Percentiles rank a stretch among this genome's conserved stretches.
Evolutionary conservation across 148 eudicot species (phyloP).

Genomic region (Cornus florida): DNA sequence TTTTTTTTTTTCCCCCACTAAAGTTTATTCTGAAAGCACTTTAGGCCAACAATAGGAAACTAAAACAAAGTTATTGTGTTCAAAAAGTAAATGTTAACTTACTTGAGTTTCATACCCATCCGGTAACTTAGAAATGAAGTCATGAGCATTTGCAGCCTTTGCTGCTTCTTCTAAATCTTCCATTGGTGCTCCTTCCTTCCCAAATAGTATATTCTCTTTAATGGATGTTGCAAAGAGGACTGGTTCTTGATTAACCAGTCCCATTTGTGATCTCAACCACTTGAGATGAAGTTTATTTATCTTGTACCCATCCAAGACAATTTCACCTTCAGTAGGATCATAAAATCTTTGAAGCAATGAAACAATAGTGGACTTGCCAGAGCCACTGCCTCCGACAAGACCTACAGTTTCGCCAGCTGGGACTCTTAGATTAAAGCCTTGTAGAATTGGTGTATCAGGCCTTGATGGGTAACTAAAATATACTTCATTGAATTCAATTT

Average conservation of each 20-base stretch:
- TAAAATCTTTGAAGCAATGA: conserved; percentile 49
- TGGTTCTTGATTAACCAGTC: conserved; percentile 61
- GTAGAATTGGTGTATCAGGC: conserved; percentile 46
- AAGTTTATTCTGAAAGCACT: not conserved
- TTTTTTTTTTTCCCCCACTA: not conserved
- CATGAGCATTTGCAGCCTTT: conserved; percentile 53
- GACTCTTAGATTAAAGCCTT: conserved; percentile 43
- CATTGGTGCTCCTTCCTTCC: conserved; percentile 47
- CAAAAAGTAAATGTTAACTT: conserved; percentile 2
- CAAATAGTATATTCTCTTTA: conserved; percentile 48
- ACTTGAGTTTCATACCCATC: conserved; percentile 54
- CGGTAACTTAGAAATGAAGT: conserved; percentile 46
- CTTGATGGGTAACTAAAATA: conserved; percentile 54
- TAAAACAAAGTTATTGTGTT: not conserved
- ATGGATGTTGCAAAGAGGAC: conserved; percentile 55
- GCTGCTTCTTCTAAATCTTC: conserved; percentile 46
- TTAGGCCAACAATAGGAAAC: not conserved
- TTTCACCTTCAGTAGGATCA: conserved; percentile 52
- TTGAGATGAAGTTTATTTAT: conserved; percentile 46
- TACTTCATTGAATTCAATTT: conserved; percentile 45
- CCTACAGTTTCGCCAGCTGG: conserved; percentile 52
- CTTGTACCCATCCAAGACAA: conserved; percentile 49
- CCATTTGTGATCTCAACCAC: conserved; percentile 61
- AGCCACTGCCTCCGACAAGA: conserved; percentile 56
- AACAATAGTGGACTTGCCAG: conserved; percentile 49